Evolutionary conservation across 2,329 filamentous ascomycete genomes (phyloP), one percentile per base, ranked within the genome.

Genomic region (Monilinia fructigena): DNA sequence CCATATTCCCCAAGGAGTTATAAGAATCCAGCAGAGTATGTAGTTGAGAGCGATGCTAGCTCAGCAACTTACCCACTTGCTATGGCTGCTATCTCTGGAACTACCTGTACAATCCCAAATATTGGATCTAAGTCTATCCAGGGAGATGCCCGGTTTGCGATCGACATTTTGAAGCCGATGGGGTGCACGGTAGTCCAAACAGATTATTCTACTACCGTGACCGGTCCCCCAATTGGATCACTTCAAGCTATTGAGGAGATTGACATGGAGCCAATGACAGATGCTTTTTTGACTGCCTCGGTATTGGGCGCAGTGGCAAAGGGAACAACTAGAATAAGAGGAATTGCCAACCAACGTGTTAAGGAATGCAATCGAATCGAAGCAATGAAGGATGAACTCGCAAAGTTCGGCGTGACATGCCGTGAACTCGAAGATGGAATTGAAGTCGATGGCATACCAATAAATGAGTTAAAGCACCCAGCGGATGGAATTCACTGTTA

Each of bases 181-280:
- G 95, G 95, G 16, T 99, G 95, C 79, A 85, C 82, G 3, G 95
- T 99, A 7, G 83, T 92, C 72, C 95, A 99, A 78, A 92, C 90
- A 0, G 86, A 86, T 64, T 87, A 84, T 23, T 96, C 93, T 1
- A 99, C 95, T 1, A 98, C 93, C 0, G 95, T 99, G 11, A 96
- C 90, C 11, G 95, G 95, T 1, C 95, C 95, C n/a, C 79, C 85
- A 2, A 78, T 83, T 65, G 94, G 95, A 14, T 79, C 84, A 20
- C 80, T 99, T 50, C 88, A 88, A 72, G 89, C 91, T 0, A 81
- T 99, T 16, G 80, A 87, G 23, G 89, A 94, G 67, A 88, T 99
- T 38, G 93, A 99, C 75, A 99, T 99, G 95, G 95, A 98, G 77
- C 91, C 94, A 1, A 99, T 99, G 95, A 99, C 95, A 0, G 95